phyloP scores from a whole-genome alignment of 2,329 filamentous ascomycete species.

The Exophiala lecanii-corni region DNA sequence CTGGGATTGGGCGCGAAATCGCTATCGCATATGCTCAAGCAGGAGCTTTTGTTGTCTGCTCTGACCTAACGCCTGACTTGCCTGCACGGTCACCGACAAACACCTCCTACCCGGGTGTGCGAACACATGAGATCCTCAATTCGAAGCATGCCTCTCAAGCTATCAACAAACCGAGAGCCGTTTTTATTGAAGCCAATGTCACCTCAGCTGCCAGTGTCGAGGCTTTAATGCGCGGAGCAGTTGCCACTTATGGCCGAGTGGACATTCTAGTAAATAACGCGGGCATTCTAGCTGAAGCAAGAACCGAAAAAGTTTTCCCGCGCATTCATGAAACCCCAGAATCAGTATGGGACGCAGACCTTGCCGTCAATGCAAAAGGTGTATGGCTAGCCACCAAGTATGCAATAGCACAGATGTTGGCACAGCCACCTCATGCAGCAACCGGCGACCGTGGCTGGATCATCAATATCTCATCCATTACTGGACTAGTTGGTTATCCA shows the following conservation, averaged over 20 bases:
- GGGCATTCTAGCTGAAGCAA: background rate
- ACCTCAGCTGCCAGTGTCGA: background rate
- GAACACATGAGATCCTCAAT: background rate
- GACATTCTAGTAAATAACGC: background rate
- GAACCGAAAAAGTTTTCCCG: constrained; percentile 2
- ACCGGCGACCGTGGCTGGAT: background rate
- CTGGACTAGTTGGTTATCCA: background rate
- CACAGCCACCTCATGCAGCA: background rate
- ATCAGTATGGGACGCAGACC: constrained; percentile 35
- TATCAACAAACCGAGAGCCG: background rate
- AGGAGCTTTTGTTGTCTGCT: constrained; percentile 40
- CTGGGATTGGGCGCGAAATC: constrained; percentile 44
- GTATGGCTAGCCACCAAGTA: constrained; percentile 39
- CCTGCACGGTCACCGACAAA: constrained; percentile 21
- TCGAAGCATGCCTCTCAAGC: background rate
- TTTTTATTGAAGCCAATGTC: background rate
- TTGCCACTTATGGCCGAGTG: background rate
- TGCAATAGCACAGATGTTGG: constrained; percentile 10
- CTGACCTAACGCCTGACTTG: constrained; percentile 32
- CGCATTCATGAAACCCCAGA: constrained; percentile 42
- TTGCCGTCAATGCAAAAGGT: constrained; percentile 34
- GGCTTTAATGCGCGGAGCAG: background rate
- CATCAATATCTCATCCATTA: background rate
- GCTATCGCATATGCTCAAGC: constrained; percentile 37
- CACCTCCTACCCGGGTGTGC: background rate